Base-by-base conservation (phyloP, 2,329 filamentous ascomycete species). In the Ophioceras dolichostomum region DNA sequence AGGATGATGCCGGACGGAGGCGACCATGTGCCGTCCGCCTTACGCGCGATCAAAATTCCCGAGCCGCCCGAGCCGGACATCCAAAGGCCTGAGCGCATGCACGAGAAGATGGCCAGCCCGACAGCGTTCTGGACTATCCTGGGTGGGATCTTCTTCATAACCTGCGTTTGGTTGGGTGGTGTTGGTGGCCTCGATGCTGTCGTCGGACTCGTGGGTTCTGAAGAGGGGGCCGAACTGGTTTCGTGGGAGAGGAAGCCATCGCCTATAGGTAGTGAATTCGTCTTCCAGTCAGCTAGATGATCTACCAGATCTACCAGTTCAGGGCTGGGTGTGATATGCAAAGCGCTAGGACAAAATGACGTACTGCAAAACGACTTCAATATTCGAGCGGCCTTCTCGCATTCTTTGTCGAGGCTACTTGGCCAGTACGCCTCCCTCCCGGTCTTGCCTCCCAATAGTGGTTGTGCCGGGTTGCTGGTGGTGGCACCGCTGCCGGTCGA, bases 31-130 rank as follows among this genome's bases (percentile, higher is more conserved):
- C 88, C 87, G 47, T 94, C 87, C 18, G 82, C 79, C 50, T 84
- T 83, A 47, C 85, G 76, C 14, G 80, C 88, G 41, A 95, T 76
- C 28, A 96, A 68, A 28, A 96, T 73, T 36, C 89, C 89, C 40
- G 85, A 89, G 28, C 89, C 89, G 20, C 88, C 88, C 13, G 87
- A 88, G 32, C 89, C 89, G 32, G 84, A 89, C 48, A 94, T 70
- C 83, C 88, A 94, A 22, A 95, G 64, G 10, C 89, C 89, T 12
- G 85, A 89, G 41, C 89, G 79, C 86, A 95, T 94, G 21, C 86
- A 94, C 1, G 88, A 94, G 62, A 95, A 95, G 47, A 96, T 84
- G 38, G 86, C 88, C 40, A 96, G 71, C 10, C 86, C 89, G 47
- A 89, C 86, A 20, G 88, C 87, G 60, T 91, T 84, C 52, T 83